Conservation (phyloP, 495 filamentous ascomycete genomes). For the Penicillium soppii region DNA sequence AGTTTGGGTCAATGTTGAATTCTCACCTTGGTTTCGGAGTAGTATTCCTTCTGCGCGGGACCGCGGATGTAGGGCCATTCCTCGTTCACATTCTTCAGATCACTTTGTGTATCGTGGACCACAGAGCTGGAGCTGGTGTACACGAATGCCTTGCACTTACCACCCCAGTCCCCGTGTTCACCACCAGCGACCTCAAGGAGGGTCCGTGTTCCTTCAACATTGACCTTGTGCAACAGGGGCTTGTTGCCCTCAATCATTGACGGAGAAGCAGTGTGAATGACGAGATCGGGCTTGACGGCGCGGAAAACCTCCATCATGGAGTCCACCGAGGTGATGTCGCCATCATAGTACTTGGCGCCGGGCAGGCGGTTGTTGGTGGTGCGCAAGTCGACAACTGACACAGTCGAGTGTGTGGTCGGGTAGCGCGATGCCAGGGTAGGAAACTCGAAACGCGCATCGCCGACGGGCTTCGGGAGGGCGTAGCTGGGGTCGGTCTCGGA, state of each 20-base stretch:
- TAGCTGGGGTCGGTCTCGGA: constrained; percentile 46
- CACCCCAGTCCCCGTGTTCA: constrained; percentile 53
- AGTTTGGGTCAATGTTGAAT: background rate
- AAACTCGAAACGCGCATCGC: constrained; percentile 41
- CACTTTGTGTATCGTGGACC: constrained; percentile 74
- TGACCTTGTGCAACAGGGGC: constrained; percentile 65
- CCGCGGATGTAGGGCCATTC: constrained; percentile 75
- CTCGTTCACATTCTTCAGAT: constrained; percentile 90
- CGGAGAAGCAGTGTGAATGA: constrained; percentile 94
- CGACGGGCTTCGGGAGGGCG: constrained; percentile 38
- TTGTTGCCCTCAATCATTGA: constrained; percentile 51
- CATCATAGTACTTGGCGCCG: constrained; percentile 74
- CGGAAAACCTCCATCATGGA: constrained; percentile 65
- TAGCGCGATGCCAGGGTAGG: constrained; percentile 40
- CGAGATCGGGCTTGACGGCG: constrained; percentile 74
- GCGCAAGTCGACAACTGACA: constrained; percentile 85
- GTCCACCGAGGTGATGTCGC: constrained; percentile 78
- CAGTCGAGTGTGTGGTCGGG: constrained; percentile 47
- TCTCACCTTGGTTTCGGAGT: constrained; percentile 80
- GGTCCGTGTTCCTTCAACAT: constrained; percentile 83
- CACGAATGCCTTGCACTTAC: constrained; percentile 83
- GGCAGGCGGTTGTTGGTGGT: constrained; percentile 73
- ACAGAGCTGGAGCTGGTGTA: constrained; percentile 92
- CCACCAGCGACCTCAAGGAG: constrained; percentile 74
- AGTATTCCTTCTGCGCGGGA: constrained; percentile 77